Conservation (phyloP, 352 stramenopile genomes). For the Phytophthora pluvialis region DNA sequence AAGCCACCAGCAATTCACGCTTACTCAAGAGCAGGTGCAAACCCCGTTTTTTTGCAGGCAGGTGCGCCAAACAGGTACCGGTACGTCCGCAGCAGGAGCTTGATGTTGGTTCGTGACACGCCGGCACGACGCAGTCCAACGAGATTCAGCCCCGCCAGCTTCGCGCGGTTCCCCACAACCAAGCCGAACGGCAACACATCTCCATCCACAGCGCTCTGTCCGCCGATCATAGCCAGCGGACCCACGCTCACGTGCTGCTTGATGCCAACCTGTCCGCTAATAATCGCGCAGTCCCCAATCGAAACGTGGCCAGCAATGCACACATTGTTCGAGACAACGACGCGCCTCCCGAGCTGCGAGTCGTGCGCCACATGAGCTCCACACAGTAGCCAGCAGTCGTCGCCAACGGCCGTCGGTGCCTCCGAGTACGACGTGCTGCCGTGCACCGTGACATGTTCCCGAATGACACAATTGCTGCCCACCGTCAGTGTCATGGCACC, state of each 20-base stretch:
- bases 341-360: slow-evolving; percentile 59
- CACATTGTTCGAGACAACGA: slow-evolving; percentile 86
- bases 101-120: slow-evolving; percentile 70
- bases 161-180: slow-evolving; percentile 77
- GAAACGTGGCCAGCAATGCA: slow-evolving; percentile 82
- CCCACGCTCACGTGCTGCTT: slow-evolving; percentile 82
- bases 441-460: slow-evolving; percentile 86
- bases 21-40: slow-evolving; percentile 78
- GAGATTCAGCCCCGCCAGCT: slow-evolving; percentile 79
- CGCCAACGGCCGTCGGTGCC: slow-evolving; percentile 61
- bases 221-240: slow-evolving; percentile 77
- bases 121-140: slow-evolving; percentile 71
- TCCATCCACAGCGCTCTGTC: slow-evolving; percentile 81
- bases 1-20: slow-evolving; percentile 5
- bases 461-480: slow-evolving; percentile 77
- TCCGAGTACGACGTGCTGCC: slow-evolving; percentile 75
- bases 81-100: slow-evolving; percentile 78
- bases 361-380: slow-evolving; percentile 82
- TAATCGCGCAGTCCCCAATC: slow-evolving; percentile 77
- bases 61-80: slow-evolving; percentile 76
- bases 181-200: slow-evolving; percentile 85
- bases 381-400: slow-evolving; percentile 84
- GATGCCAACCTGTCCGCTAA: slow-evolving; percentile 78
- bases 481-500: slow-evolving; percentile 47
- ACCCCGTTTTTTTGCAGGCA: slow-evolving; percentile 63